phyloP scores from a whole-genome alignment of 106 monocot genomes.

The Agapanthus africanus region DNA sequence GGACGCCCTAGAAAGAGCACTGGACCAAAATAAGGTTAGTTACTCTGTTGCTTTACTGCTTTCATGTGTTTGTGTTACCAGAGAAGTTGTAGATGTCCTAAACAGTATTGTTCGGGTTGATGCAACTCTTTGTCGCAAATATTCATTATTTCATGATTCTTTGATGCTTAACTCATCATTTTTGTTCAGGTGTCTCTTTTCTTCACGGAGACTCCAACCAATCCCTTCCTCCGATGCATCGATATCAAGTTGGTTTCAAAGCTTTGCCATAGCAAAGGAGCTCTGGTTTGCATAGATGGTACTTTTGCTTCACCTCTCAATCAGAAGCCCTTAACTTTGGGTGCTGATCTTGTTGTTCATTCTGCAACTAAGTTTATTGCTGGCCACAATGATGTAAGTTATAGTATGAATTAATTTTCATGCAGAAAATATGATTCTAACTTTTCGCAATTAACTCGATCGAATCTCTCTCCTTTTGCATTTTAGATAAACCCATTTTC shows the following conservation, averaged over 20 bases:
- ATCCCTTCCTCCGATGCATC: conserved; percentile 90
- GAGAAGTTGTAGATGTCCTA: too few relatives aligned
- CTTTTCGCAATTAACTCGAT: neutral
- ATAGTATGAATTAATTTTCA: too few relatives aligned
- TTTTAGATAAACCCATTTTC: neutral
- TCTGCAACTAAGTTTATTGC: conserved; percentile 92
- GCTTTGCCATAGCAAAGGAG: conserved; percentile 84
- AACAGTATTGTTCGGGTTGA: too few relatives aligned
- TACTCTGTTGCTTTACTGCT: neutral
- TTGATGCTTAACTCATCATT: neutral
- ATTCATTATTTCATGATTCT: neutral
- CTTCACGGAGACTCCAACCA: conserved; percentile 98
- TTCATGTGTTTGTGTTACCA: too few relatives aligned
- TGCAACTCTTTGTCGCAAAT: neutral
- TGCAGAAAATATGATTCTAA: too few relatives aligned
- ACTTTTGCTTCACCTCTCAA: conserved; percentile 96
- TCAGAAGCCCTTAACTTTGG: conserved; percentile 85
- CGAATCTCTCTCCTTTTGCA: neutral
- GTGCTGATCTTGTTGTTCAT: conserved; percentile 92
- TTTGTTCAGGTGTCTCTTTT: conserved; percentile 73
- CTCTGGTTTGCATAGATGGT: conserved; percentile 89
- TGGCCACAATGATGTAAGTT: conserved; percentile 96
- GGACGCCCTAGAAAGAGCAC: conserved; percentile 48
- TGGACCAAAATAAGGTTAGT: conserved; percentile 70
- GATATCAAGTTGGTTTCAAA: conserved; percentile 80